Evolutionary conservation across 2,329 filamentous ascomycete species (phyloP), one percentile per base, ranked within the genome.

Genomic region (Sporothrix variecibatus): DNA sequence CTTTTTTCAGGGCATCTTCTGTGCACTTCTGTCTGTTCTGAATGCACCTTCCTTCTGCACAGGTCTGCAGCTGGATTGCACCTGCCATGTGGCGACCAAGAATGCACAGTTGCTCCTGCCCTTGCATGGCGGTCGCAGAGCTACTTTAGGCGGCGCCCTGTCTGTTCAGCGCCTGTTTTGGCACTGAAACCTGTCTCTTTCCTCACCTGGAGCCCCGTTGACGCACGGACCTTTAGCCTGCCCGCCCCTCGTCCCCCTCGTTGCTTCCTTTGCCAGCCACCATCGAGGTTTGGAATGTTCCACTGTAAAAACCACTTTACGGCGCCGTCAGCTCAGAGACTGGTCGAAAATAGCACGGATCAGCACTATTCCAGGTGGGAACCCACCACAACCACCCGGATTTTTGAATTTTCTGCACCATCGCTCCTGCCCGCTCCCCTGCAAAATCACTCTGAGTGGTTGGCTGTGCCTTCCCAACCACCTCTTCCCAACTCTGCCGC

Each of bases 391-490:
- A 71, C 74, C 72, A 69, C 74, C 72, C 28, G 56, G 34, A 38
- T 72, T 73, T 69, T 8, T 9, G 2, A 38, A 26, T 49, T 49
- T 58, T 49, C 46, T 15, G 38, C 28, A 31, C 60, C 20, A 38
- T 58, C 65, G 62, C 72, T 65, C 56, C 56, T 73, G 23, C 72
- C 62, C 64, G 40, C 56, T 62, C 38, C 64, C 70, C 74, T 74
- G 64, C 68, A 53, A 56, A 67, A 73, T 69, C 62, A 26, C 64
- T 71, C 28, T 72, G 68, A 72, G 72, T 76, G 75, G 75, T 58
- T 75, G 72, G 72, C 53, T 56, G 71, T 56, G 49, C 73, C 69
- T 75, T 60, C 71, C 73, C 75, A 74, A 76, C 75, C 64, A 72
- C 62, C n/a, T 69, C 58, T 53, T 49, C 53, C 26, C 68, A 38